Evolutionary conservation across 2,329 filamentous ascomycete species (phyloP), one percentile per base, ranked within the genome.

Genomic region (Pyrenophora tritici-repentis): DNA sequence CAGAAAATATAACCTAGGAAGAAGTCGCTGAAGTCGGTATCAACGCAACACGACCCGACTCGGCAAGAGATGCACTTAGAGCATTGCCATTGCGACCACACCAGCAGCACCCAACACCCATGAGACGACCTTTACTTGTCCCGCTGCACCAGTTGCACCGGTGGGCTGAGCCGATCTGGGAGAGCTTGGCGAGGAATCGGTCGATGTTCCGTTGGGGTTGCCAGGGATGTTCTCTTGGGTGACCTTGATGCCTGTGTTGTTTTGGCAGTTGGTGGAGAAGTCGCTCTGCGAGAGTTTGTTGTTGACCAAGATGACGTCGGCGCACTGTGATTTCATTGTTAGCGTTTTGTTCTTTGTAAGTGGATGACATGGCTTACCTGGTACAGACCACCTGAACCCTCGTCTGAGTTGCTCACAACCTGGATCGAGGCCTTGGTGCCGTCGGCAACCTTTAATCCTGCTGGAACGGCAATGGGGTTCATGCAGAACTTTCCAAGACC

Each of bases 401-500:
- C 76, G 17, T 82, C 77, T 22, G 83, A 85, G 39, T 84, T 77
- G 3, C 84, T 86, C 31, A 90, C 80, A 43, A 91, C 83, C 75
- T 91, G 88, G 47, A 91, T 76, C 26, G 83, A 87, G 12, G 81
- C 88, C 40, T 82, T 78, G 58, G 81, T 79, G 35, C 88, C 88
- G 32, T 88, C 84, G 18, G 68, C 70, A 32, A 86, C 72, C 41
- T 78, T 77, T 18, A 83, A 57, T 5, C 75, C 75, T 14, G 67
- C 62, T 5, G 85, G 84, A 3, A 88, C 72, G 24, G 73, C 68
- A 12, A 91, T 74, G 55, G 79, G 72, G 7, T 84, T 81, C 10
- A 91, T 63, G 73, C 88, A 92, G 65, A 91, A 85, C 39, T 80
- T 78, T 39, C 88, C 86, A 14, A 82, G 73, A 66, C 88, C 72